These are phyloP conservation scores for Chlorella ohadii DNA, from an alignment of 139 green algal species.

Conservation along the genomic window DNA sequence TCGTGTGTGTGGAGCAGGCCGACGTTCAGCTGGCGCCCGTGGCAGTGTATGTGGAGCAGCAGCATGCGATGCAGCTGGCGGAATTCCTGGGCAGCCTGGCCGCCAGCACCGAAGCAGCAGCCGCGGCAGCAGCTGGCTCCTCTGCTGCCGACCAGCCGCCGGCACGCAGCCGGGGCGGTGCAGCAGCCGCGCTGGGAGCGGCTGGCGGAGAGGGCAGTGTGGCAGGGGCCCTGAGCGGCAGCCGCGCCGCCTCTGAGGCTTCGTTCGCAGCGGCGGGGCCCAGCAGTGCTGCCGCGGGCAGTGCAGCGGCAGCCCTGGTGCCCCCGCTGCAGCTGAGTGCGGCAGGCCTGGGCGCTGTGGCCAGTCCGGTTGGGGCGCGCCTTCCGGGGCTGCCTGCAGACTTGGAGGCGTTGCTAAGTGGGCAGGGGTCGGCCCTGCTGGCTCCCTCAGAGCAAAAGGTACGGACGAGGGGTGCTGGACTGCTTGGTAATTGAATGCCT, in stretches of 20 bases:
- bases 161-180: no score
- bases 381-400: slow-evolving; percentile 5
- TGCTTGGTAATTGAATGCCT: no score
- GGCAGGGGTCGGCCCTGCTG: neutral
- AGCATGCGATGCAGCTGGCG: slow-evolving; percentile 55
- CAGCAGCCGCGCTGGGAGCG: no score
- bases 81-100: slow-evolving; percentile 34
- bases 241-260: neutral
- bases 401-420: slow-evolving; percentile 28
- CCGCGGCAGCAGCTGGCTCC: neutral
- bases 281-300: no score
- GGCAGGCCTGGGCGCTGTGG: neutral
- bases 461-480: no score
- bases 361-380: neutral
- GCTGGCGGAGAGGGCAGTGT: neutral
- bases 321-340: neutral
- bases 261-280: neutral
- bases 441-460: slow-evolving; percentile 44
- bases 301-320: neutral
- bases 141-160: neutral
- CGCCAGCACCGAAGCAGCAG: neutral
- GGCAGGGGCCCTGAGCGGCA: neutral
- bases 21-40: slow-evolving; percentile 58
- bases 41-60: slow-evolving; percentile 72
- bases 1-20: slow-evolving; percentile 79